Evolutionary conservation across 2,329 filamentous ascomycete genomes (phyloP).

Genomic region (Nannizziopsis arthrosporioides): DNA sequence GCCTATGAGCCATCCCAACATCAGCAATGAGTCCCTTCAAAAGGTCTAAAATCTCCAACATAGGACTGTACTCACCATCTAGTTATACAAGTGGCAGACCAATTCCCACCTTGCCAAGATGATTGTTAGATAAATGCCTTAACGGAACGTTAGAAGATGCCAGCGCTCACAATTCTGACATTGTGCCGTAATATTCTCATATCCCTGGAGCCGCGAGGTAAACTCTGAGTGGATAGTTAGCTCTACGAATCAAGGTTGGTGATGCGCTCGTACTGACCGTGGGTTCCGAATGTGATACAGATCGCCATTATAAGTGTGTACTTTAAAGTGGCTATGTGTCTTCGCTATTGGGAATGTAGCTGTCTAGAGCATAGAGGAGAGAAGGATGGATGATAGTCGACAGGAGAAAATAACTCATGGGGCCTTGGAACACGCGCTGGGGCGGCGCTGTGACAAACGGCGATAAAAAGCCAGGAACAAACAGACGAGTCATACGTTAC

Average conservation of each 20-base stretch:
- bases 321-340: too few relatives aligned
- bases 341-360: too few relatives aligned
- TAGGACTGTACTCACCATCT: slow-evolving; percentile 19
- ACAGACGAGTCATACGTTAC: not conserved
- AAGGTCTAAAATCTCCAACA: not conserved
- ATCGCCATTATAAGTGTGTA: slow-evolving; percentile 19
- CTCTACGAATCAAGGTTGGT: not conserved
- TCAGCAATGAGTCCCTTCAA: not conserved
- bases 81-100: slow-evolving; percentile 25
- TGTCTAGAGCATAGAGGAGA: too few relatives aligned
- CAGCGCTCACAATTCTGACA: slow-evolving; percentile 25
- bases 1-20: slow-evolving; percentile 13
- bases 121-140: not conserved
- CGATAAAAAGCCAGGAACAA: not conserved
- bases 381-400: too few relatives aligned
- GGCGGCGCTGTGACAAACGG: not conserved
- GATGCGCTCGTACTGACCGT: slow-evolving; percentile 13
- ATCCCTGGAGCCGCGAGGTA: slow-evolving; percentile 24
- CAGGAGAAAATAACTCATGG: too few relatives aligned
- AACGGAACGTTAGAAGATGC: not conserved
- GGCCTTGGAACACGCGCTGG: too few relatives aligned
- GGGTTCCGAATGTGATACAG: slow-evolving; percentile 23
- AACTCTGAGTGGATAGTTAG: slow-evolving; percentile 21
- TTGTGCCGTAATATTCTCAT: slow-evolving; percentile 27
- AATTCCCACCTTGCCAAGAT: slow-evolving; percentile 22